phyloP scores from a whole-genome alignment of 768 basidiomycete species.

The Lyophyllum shimeji region DNA sequence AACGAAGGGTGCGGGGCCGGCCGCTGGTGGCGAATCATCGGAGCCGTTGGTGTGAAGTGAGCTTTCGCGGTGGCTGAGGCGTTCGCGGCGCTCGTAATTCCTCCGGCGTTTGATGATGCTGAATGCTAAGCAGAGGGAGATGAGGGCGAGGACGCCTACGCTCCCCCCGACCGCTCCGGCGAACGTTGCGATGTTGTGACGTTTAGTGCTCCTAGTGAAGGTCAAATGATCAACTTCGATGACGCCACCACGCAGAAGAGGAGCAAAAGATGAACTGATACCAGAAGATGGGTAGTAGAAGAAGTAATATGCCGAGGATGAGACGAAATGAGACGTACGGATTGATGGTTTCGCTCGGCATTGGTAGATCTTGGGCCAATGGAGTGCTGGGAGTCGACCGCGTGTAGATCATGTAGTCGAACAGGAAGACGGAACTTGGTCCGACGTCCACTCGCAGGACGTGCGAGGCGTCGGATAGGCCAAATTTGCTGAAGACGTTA shows the following conservation, averaged over 20 bases:
- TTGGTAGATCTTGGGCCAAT: constrained; percentile 19
- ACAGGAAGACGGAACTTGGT: constrained; percentile 44
- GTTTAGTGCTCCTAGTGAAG: constrained; percentile 22
- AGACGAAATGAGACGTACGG: constrained; percentile 35
- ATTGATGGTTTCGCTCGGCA: constrained; percentile 22
- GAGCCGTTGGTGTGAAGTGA: constrained; percentile 28
- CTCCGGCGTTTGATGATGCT: constrained; percentile 50
- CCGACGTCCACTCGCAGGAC: constrained; percentile 42
- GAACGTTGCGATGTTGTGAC: constrained; percentile 45
- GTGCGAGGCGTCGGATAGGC: constrained; percentile 39
- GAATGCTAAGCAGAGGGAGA: constrained; percentile 47
- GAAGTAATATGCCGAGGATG: constrained; percentile 30
- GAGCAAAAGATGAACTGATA: not conserved
- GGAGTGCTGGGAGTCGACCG: constrained; percentile 9
- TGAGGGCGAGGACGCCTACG: constrained; percentile 47
- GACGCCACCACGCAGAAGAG: not conserved
- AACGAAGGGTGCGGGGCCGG: constrained; percentile 48
- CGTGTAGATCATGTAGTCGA: constrained; percentile 49
- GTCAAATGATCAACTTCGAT: not conserved
- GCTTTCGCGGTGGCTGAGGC: constrained; percentile 6
- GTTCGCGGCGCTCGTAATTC: constrained; percentile 38
- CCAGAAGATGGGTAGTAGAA: not conserved
- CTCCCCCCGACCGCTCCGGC: constrained; percentile 53
- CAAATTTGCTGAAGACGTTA: constrained; percentile 36
- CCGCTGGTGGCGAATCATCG: constrained; percentile 40